Conservation (phyloP, 345 rosid genomes). For the Lepidium sativum region DNA sequence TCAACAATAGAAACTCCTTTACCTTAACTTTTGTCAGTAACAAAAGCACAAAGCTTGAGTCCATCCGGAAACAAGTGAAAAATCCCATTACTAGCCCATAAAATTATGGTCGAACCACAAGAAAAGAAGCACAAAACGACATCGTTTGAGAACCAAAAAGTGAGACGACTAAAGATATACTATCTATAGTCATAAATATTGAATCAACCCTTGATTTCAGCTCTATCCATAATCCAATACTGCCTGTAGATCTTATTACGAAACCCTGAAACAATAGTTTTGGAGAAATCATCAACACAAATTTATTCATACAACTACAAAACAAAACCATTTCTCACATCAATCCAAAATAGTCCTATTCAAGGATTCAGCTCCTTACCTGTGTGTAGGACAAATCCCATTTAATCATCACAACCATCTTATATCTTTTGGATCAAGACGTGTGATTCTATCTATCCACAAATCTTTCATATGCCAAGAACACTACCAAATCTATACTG, state of each 20-base stretch:
- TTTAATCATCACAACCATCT: background rate
- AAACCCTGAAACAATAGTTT: no score
- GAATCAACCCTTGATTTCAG: background rate
- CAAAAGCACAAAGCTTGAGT: no score
- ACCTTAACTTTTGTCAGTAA: no score
- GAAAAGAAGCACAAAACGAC: no score
- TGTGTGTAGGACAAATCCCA: constrained; percentile 12
- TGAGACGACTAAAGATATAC: no score
- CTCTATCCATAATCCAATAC: background rate
- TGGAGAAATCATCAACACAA: no score
- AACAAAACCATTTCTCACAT: background rate
- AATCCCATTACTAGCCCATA: no score
- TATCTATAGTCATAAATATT: background rate
- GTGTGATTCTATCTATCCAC: constrained; percentile 21
- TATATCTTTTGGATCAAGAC: background rate
- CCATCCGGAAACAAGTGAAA: no score
- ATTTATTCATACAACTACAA: background rate
- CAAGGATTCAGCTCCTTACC: constrained; percentile 4
- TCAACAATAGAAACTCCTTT: no score
- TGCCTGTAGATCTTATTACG: no score
- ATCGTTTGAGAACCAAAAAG: no score
- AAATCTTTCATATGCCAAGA: background rate
- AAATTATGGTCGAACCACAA: no score
- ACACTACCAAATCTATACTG: background rate
- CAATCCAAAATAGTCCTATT: constrained; percentile 10